These are phyloP conservation scores for Eucalyptus paniculata DNA, from an alignment of 345 rosid genomes.

Conservation along the genomic window DNA sequence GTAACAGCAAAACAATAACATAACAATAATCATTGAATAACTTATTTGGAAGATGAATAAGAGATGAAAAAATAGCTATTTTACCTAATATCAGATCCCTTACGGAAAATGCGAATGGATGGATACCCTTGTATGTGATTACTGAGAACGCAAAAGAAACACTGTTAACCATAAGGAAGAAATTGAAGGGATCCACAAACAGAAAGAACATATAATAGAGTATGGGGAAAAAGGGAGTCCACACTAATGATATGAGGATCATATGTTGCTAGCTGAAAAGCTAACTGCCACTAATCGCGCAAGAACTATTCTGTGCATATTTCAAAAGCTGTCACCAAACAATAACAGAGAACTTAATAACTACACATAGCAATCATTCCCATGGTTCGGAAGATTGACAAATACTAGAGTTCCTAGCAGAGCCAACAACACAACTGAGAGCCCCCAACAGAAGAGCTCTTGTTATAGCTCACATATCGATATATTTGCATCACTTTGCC, in stretches of 20 bases:
- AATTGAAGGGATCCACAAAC: background rate
- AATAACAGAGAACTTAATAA: background rate
- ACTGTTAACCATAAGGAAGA: background rate
- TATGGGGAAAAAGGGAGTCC: background rate
- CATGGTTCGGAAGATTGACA: background rate
- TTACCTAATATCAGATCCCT: slow-evolving; percentile 88
- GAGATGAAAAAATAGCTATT: background rate
- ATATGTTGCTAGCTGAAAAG: background rate
- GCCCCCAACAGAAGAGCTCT: background rate
- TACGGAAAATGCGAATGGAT: slow-evolving; percentile 95
- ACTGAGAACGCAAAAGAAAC: slow-evolving; percentile 27
- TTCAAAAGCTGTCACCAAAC: background rate
- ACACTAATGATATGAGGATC: background rate
- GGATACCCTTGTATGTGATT: slow-evolving; percentile 96
- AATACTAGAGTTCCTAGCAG: background rate
- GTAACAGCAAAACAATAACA: background rate
- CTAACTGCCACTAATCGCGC: background rate
- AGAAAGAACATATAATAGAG: background rate
- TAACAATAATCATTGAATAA: background rate
- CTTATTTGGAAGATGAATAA: background rate
- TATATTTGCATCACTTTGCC: background rate
- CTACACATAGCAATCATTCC: background rate
- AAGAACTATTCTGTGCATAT: background rate
- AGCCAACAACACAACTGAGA: background rate
- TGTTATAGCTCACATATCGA: background rate